Conservation (phyloP, 768 basidiomycete species). For the Calocybe gangraenosa region DNA sequence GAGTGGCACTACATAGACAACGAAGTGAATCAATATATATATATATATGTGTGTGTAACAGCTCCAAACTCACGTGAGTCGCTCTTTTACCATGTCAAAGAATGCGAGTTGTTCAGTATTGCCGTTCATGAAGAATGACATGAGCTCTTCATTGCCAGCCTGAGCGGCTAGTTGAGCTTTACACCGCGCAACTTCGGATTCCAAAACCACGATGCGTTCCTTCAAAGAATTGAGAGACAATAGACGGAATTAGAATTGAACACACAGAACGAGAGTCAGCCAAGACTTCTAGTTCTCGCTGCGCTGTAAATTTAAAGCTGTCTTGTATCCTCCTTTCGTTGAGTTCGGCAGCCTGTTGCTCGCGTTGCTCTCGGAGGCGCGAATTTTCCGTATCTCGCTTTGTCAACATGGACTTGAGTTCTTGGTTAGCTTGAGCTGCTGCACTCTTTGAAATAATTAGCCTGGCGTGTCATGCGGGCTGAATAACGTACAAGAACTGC, state of each 20-base stretch:
- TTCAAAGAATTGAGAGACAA: slow-evolving; percentile 23
- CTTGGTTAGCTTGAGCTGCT: slow-evolving; percentile 51
- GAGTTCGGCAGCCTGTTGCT: slow-evolving; percentile 61
- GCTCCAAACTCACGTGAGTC: slow-evolving; percentile 45
- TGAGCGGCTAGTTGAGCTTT: slow-evolving; percentile 77
- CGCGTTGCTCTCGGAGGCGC: slow-evolving; percentile 69
- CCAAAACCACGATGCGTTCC: slow-evolving; percentile 69
- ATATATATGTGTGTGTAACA: no score
- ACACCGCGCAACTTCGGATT: slow-evolving; percentile 69
- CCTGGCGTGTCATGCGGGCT: slow-evolving; percentile 9
- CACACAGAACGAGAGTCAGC: slow-evolving; percentile 58
- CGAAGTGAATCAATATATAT: slow-evolving; percentile 3
- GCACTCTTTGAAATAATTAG: slow-evolving; percentile 20
- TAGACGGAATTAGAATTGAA: slow-evolving; percentile 7
- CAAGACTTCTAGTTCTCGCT: slow-evolving; percentile 62
- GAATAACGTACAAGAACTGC: slow-evolving; percentile 33
- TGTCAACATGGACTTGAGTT: slow-evolving; percentile 53
- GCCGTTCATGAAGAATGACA: slow-evolving; percentile 63
- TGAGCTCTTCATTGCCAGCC: slow-evolving; percentile 64
- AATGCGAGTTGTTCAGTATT: slow-evolving; percentile 49
- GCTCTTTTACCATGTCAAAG: slow-evolving; percentile 48
- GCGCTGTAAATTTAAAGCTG: slow-evolving; percentile 47
- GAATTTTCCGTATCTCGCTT: slow-evolving; percentile 66
- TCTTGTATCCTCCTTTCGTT: slow-evolving; percentile 68
- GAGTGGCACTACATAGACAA: slow-evolving; percentile 43